A percentile compares a stretch with the other conserved stretches of the same genome.
Conservation (phyloP, 2,329 filamentous ascomycete species). For the Microcyclospora pomicola region DNA sequence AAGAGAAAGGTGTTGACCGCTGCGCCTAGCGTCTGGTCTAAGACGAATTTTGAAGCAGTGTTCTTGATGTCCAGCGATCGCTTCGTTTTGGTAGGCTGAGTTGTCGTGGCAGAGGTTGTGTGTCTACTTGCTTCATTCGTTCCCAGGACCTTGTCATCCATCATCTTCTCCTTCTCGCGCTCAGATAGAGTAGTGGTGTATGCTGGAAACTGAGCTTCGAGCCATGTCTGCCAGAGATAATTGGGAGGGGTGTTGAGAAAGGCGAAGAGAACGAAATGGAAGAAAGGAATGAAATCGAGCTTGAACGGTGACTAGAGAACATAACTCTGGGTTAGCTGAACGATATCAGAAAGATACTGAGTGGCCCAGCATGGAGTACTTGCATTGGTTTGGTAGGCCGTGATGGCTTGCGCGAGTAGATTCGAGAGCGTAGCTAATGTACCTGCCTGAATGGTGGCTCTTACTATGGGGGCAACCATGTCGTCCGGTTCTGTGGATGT, state of each 20-base stretch:
- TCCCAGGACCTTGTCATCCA: slow-evolving; percentile 18
- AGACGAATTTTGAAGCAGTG: slow-evolving; percentile 50
- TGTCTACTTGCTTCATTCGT: slow-evolving; percentile 3
- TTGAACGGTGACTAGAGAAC: background rate
- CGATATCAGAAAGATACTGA: no score
- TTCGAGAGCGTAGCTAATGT: slow-evolving; percentile 55
- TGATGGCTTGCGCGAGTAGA: slow-evolving; percentile 57
- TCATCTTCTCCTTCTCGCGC: slow-evolving; percentile 20
- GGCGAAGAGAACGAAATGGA: slow-evolving; percentile 55
- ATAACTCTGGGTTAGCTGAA: no score
- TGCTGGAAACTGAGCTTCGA: slow-evolving; percentile 63
- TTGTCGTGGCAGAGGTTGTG: slow-evolving; percentile 1
- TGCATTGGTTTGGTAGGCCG: slow-evolving; percentile 48
- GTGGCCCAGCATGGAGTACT: background rate
- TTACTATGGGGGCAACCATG: slow-evolving; percentile 41
- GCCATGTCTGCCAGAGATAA: slow-evolving; percentile 69
- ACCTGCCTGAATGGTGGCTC: slow-evolving; percentile 51
- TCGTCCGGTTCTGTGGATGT: background rate
- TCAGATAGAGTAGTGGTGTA: slow-evolving; percentile 28
- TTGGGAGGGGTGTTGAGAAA: slow-evolving; percentile 67
- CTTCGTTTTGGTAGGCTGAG: slow-evolving; percentile 3
- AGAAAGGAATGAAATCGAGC: background rate
- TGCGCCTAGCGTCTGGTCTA: slow-evolving; percentile 57
- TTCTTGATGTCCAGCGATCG: slow-evolving; percentile 41
- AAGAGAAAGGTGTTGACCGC: slow-evolving; percentile 52